phyloP scores from a whole-genome alignment of 1,284 basidiomycete species.

The Sanguinoderma infundibulare region DNA sequence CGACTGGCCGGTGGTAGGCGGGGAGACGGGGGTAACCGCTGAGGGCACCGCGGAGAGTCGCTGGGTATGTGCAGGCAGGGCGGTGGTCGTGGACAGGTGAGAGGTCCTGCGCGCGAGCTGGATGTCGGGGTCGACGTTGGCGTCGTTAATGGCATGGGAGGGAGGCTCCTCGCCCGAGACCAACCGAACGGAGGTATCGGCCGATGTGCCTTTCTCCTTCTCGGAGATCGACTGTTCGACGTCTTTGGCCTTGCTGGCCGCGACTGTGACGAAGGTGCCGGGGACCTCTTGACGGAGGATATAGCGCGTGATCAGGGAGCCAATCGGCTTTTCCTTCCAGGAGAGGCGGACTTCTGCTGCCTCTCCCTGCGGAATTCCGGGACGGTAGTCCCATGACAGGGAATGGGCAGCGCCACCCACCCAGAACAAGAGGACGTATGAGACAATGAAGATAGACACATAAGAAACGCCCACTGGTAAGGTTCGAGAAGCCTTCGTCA shows the following conservation, averaged over 20 bases:
- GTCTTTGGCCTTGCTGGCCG: slow-evolving; percentile 5
- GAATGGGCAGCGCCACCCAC: slow-evolving; percentile 42
- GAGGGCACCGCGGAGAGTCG: slow-evolving; percentile 12
- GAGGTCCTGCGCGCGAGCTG: slow-evolving; percentile 39
- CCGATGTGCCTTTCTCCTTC: slow-evolving; percentile 8
- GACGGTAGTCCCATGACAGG: slow-evolving; percentile 44
- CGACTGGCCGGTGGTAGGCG: slow-evolving; percentile 21
- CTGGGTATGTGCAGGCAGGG: slow-evolving; percentile 17
- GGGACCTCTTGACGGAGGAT: slow-evolving; percentile 20
- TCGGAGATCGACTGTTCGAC: slow-evolving; percentile 13
- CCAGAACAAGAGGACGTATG: slow-evolving; percentile 46
- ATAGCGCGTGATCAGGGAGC: slow-evolving; percentile 32
- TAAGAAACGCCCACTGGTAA: slow-evolving; percentile 48
- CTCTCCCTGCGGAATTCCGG: slow-evolving; percentile 42
- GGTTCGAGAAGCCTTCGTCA: background rate
- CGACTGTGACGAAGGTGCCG: background rate
- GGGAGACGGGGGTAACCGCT: slow-evolving; percentile 17
- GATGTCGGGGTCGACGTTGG: slow-evolving; percentile 36
- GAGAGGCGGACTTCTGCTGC: slow-evolving; percentile 37
- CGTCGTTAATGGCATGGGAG: slow-evolving; percentile 6
- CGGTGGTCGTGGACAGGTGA: slow-evolving; percentile 30
- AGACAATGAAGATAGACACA: slow-evolving; percentile 46
- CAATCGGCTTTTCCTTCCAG: slow-evolving; percentile 45
- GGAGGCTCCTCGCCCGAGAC: slow-evolving; percentile 1
- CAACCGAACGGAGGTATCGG: background rate